phyloP scores from a whole-genome alignment of 2,329 filamentous ascomycete genomes.

The Colletotrichum simmondsii region DNA sequence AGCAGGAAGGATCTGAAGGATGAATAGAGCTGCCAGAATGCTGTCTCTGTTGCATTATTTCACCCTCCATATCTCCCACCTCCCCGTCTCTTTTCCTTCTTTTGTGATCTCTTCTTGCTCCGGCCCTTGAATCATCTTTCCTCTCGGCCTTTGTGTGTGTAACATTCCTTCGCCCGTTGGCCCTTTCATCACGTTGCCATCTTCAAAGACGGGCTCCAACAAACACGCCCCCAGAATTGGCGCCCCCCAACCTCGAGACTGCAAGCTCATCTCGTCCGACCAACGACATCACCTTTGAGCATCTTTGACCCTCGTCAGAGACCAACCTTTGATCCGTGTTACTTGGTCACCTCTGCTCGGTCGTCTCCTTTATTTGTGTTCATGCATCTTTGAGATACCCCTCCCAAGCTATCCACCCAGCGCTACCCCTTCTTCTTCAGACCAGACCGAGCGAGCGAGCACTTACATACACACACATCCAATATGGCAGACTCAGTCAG shows the following conservation, averaged over 20 bases:
- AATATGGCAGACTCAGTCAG: constrained; percentile 27
- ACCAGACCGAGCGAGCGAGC: constrained; percentile 13
- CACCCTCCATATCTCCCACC: background rate
- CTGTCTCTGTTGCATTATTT: constrained; percentile 22
- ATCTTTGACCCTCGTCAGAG: constrained; percentile 23
- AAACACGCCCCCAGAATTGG: constrained; percentile 16
- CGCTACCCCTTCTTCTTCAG: constrained; percentile 19
- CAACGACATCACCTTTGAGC: constrained; percentile 10
- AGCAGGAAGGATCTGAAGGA: constrained; percentile 11
- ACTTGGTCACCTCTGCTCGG: constrained; percentile 20
- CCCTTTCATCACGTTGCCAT: constrained; percentile 3
- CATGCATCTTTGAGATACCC: constrained; percentile 34
- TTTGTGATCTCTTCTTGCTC: background rate
- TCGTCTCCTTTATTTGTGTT: constrained; percentile 16
- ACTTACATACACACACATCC: background rate
- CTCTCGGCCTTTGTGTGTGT: constrained; percentile 1
- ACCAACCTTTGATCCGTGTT: constrained; percentile 21
- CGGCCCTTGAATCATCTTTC: background rate
- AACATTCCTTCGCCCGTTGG: background rate
- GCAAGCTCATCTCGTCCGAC: constrained; percentile 19
- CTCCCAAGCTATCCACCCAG: constrained; percentile 8
- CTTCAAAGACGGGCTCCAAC: constrained; percentile 15
- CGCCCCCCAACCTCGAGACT: background rate
- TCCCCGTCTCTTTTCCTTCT: background rate
- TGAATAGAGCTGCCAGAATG: constrained; percentile 15